Base-by-base conservation (phyloP, 768 basidiomycete species). In the Pleurotus pulmonarius region DNA sequence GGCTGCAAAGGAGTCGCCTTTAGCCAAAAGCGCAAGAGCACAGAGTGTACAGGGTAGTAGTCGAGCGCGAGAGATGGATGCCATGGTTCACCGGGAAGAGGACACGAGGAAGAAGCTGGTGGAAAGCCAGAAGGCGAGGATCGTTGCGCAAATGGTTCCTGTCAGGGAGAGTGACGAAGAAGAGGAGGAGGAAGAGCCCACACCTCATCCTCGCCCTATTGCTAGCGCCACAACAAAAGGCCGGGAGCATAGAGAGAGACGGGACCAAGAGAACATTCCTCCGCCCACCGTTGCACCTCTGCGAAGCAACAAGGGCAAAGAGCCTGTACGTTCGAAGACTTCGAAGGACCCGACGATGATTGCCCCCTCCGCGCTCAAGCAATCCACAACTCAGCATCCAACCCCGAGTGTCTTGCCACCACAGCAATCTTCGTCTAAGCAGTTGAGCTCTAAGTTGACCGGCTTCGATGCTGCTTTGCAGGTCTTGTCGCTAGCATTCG, bases 141-240 rank as follows among this genome's bases (percentile, higher is more conserved):
- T 96, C 58, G 94, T 96, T 1, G 90, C 92, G 48, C 92, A 95
- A 75, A 95, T 95, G 93, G 91, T 85, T 3, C 88, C 88, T 20
- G 76, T 76, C 16, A 69, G 71, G 52, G 78, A 81, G 46, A 78
- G 78, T 25, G 75, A 74, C 2, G 71, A 67, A 1, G 65, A 63
- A 25, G 71, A 60, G n/a, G 63, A 56, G 11, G 71, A 67, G 49
- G 76, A 72, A 20, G 72, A 73, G 29, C 13, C n/a, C 18, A 16
- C 22, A 22, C 22, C 25, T 3, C 29, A 11, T 11, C 29, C 29
- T 34, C 9, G 29, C 11, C 29, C 29, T 3, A 34, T 34, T 11
- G 8, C 29, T 34, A 34, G 8, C 9, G 29, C 29, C 29, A 3
- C 7, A 34, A 11, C 29, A 34, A 44, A 44, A 22, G 41, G n/a